Conservation (phyloP, 2,329 filamentous ascomycete genomes). For the Neofusicoccum laricinum region DNA sequence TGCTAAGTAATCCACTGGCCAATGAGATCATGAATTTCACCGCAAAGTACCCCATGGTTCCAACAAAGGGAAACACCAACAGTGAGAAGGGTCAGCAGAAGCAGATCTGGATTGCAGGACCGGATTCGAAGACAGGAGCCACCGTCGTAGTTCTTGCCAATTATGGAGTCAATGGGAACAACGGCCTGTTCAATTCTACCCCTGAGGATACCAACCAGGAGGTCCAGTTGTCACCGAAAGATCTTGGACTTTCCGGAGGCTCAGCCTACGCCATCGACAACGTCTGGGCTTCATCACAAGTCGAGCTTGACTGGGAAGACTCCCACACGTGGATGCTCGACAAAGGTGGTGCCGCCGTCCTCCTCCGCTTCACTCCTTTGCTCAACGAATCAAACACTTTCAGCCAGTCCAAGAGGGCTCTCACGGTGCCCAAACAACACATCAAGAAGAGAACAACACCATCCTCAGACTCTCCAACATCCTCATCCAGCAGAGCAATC, state of each 20-base stretch:
- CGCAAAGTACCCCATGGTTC: constrained; percentile 26
- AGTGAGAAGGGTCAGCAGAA: constrained; percentile 23
- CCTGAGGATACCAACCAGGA: background rate
- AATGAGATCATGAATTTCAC: constrained; percentile 23
- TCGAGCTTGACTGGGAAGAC: background rate
- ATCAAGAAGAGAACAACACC: too few relatives aligned
- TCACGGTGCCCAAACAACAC: too few relatives aligned
- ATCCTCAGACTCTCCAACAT: too few relatives aligned
- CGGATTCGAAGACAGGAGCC: constrained; percentile 14
- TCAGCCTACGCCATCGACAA: background rate
- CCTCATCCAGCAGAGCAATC: too few relatives aligned
- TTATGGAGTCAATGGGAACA: constrained; percentile 23
- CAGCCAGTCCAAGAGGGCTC: too few relatives aligned
- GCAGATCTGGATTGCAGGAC: constrained; percentile 29
- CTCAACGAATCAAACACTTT: too few relatives aligned
- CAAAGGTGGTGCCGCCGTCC: background rate
- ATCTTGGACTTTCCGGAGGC: background rate
- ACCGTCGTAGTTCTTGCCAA: constrained; percentile 27
- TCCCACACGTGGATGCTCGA: background rate
- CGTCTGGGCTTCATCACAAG: background rate
- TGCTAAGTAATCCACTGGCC: constrained; percentile 21
- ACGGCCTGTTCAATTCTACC: background rate
- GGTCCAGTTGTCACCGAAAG: background rate
- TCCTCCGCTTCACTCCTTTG: background rate
- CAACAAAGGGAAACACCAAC: constrained; percentile 19